Conservation (phyloP, 306 rosid genomes). For the Medicago arabica region DNA sequence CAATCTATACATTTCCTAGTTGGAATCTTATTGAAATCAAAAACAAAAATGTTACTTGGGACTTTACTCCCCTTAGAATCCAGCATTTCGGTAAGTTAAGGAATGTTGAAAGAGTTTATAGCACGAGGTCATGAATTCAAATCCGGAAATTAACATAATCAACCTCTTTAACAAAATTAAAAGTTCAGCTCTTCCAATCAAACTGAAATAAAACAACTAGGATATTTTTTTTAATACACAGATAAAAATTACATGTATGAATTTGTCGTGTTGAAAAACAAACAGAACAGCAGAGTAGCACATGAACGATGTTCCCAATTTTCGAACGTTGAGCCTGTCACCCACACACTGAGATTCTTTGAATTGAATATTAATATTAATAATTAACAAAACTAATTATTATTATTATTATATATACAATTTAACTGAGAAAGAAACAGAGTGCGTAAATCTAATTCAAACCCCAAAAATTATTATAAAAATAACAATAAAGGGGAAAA, state of each 20-base stretch:
- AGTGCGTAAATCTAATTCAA: conserved; percentile 25
- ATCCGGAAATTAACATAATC: too few species aligned
- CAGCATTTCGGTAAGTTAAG: too few species aligned
- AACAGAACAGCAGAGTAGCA: background rate
- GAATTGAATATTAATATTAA: too few species aligned
- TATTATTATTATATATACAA: too few species aligned
- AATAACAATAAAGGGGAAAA: background rate
- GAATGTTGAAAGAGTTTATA: too few species aligned
- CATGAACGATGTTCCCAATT: conserved; percentile 25
- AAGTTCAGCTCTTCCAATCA: background rate
- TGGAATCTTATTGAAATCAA: background rate
- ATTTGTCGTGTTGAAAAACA: conserved; percentile 8
- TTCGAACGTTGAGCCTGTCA: too few species aligned
- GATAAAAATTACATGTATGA: background rate
- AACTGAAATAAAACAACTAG: background rate
- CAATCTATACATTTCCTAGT: background rate
- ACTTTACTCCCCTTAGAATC: background rate
- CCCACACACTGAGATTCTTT: too few species aligned
- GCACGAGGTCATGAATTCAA: too few species aligned
- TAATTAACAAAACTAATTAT: too few species aligned
- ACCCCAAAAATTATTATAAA: background rate
- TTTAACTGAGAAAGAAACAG: background rate
- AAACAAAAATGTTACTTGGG: too few species aligned
- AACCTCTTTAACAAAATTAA: too few species aligned
- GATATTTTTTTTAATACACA: too few species aligned